Evolutionary conservation across 768 basidiomycete species (phyloP), one percentile per base, ranked within the genome.

Genomic region (Paxillus involutus): DNA sequence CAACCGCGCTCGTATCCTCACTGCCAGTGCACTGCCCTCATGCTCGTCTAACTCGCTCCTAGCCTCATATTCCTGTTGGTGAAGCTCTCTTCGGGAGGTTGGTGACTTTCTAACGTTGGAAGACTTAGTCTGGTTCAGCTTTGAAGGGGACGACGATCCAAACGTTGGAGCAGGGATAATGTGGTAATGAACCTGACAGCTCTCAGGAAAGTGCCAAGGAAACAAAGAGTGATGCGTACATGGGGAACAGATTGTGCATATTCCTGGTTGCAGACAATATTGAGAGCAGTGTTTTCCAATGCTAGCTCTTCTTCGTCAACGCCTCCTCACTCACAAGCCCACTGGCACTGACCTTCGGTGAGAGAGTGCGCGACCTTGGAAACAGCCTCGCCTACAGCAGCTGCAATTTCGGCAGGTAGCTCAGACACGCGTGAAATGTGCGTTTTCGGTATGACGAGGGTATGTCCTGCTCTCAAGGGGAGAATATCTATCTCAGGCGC

Each of bases 161-260:
- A 81, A 75, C 30, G 56, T 73, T 3, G 88, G 88, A 2, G 88
- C 87, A 1, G 88, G 88, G 51, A 90, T 84, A 47, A 90, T 78
- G 66, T 90, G 88, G 63, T 84, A 88, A 65, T 89, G 88, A 30
- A 89, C 88, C 86, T 88, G 53, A 7, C 14, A 44, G 5, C 19
- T n/a, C 17, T 56, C 43, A 46, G 42, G 16, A 37, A 26, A 56
- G 29, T 44, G 40, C 16, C 16, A 35, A 32, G n/a, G 16, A 14
- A 41, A 41, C 7, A 37, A 19, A 45, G 33, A 43, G 13, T 47
- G 49, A 21, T 17, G 63, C 81, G 53, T 57, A 88, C 88, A 72
- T 90, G 88, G n/a, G 82, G 83, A 7, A 90, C 86, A 4, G 85
- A 85, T 63, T 90, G 88, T 0, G 88, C 88, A 60, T 90, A 90